These are phyloP conservation scores for Aureobasidium subglaciale DNA, from an alignment of 2,329 filamentous ascomycete species.

Conservation along the genomic window DNA sequence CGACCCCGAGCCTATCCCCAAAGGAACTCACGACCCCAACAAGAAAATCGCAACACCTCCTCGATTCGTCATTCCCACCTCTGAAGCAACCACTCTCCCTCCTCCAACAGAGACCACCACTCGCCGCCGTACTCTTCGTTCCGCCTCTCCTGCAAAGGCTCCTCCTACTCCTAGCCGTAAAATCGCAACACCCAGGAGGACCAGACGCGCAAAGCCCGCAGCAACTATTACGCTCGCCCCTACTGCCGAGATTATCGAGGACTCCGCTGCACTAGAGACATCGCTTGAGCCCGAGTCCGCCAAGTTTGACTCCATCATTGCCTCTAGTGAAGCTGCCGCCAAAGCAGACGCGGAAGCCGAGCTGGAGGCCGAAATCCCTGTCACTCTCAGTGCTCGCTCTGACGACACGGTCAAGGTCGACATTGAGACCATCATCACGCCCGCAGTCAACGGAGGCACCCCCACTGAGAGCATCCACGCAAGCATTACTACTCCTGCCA, in stretches of 20 bases:
- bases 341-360: conserved; percentile 13
- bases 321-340: conserved; percentile 12
- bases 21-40: conserved; percentile 52
- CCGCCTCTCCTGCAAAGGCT: conserved; percentile 50
- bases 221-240: conserved; percentile 25
- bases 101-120: conserved; percentile 26
- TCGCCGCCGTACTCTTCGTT: conserved; percentile 51
- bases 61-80: conserved; percentile 48
- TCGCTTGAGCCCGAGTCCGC: conserved; percentile 22
- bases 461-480: conserved; percentile 67
- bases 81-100: conserved; percentile 22
- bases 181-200: conserved; percentile 47
- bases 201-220: conserved; percentile 33
- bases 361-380: conserved; percentile 40
- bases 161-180: conserved; percentile 36
- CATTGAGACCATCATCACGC: conserved; percentile 57
- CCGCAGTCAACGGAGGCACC: conserved; percentile 44
- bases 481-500: conserved; percentile 67
- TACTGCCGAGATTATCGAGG: conserved; percentile 23
- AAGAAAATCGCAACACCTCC: conserved; percentile 75
- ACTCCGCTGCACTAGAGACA: conserved; percentile 28
- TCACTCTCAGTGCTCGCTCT: conserved; percentile 4
- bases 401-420: conserved; percentile 58
- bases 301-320: conserved; percentile 20
- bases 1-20: conserved; percentile 73